Conservation (phyloP, 768 basidiomycete species). For the Macrocybe gigantea region DNA sequence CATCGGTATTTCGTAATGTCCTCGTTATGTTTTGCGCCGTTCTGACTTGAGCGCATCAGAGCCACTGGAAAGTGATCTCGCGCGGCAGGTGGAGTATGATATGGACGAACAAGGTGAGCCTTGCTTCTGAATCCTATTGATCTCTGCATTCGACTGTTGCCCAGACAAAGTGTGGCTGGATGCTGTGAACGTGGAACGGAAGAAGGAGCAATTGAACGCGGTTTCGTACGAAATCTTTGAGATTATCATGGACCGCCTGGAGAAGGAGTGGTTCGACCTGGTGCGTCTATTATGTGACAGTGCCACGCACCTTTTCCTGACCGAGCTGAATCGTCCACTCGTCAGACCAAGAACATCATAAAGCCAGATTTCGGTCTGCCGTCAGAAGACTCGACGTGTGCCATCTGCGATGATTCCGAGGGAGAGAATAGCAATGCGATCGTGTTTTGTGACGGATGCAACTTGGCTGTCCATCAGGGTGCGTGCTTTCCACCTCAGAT, state of each 20-base stretch:
- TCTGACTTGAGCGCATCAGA: slow-evolving; percentile 38
- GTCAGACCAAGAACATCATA: slow-evolving; percentile 87
- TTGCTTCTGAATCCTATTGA: slow-evolving; percentile 1
- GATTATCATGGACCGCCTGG: slow-evolving; percentile 93
- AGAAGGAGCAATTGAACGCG: slow-evolving; percentile 62
- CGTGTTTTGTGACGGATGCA: slow-evolving; percentile 98
- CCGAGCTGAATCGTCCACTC: not conserved
- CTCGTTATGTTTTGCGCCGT: slow-evolving; percentile 5
- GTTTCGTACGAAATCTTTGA: slow-evolving; percentile 88
- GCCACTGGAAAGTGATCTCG: slow-evolving; percentile 88
- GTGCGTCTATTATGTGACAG: slow-evolving; percentile 36
- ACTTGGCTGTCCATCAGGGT: slow-evolving; percentile 99
- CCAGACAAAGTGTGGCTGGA: slow-evolving; percentile 96
- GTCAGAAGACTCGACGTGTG: slow-evolving; percentile 93
- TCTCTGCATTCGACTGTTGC: slow-evolving; percentile 1
- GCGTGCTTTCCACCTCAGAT: slow-evolving; percentile 10
- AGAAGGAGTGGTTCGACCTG: slow-evolving; percentile 99
- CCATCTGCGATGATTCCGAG: slow-evolving; percentile 97
- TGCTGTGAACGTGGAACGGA: slow-evolving; percentile 72
- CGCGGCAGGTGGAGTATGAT: slow-evolving; percentile 95
- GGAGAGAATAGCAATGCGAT: slow-evolving; percentile 99
- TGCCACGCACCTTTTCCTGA: slow-evolving; percentile 1
- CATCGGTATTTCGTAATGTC: slow-evolving; percentile 53
- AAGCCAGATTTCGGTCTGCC: slow-evolving; percentile 85
- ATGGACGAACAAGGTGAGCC: slow-evolving; percentile 95